A percentile compares a stretch with the other conserved stretches of the same genome.
These are phyloP conservation scores for Balamuthia mandrillaris DNA, from an alignment of 208 protist species.

Conservation along the genomic window DNA sequence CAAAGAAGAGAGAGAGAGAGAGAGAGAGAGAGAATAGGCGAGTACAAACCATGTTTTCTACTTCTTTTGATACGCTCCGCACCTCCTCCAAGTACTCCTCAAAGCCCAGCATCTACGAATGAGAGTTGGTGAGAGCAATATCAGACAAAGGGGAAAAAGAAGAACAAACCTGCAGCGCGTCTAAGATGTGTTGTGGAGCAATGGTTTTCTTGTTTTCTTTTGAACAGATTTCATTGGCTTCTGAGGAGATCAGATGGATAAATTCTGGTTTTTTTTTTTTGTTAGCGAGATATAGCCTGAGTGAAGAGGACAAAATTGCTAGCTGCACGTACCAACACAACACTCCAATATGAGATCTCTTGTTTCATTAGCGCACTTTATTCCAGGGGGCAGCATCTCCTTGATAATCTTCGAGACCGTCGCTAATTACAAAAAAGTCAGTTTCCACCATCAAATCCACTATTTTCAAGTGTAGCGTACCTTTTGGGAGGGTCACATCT, in stretches of 20 bases:
- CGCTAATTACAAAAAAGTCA: not conserved
- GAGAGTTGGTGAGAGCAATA: too few relatives aligned
- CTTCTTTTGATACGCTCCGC: constrained; percentile 43
- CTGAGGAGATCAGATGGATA: constrained; percentile 58
- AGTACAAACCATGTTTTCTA: constrained; percentile 34
- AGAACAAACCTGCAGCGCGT: constrained; percentile 48
- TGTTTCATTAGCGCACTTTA: constrained; percentile 59
- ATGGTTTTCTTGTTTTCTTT: constrained; percentile 57
- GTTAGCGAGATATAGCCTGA: not conserved
- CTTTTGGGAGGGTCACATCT: constrained; percentile 2
- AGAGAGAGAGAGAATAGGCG: not conserved
- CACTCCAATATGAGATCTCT: constrained; percentile 60
- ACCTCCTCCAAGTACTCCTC: constrained; percentile 47
- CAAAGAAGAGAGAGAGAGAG: not conserved
- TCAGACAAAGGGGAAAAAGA: not conserved
- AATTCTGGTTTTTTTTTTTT: constrained; percentile 39
- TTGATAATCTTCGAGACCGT: constrained; percentile 57
- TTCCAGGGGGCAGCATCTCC: constrained; percentile 50
- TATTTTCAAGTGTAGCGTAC: not conserved
- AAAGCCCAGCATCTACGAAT: constrained; percentile 52
- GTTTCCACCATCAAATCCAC: not conserved
- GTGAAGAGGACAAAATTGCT: not conserved
- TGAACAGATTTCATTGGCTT: constrained; percentile 56
- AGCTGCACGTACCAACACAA: constrained; percentile 39
- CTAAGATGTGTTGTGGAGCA: constrained; percentile 50